phyloP scores from a whole-genome alignment of 2,329 filamentous ascomycete species.

The Truncatella angustata region DNA sequence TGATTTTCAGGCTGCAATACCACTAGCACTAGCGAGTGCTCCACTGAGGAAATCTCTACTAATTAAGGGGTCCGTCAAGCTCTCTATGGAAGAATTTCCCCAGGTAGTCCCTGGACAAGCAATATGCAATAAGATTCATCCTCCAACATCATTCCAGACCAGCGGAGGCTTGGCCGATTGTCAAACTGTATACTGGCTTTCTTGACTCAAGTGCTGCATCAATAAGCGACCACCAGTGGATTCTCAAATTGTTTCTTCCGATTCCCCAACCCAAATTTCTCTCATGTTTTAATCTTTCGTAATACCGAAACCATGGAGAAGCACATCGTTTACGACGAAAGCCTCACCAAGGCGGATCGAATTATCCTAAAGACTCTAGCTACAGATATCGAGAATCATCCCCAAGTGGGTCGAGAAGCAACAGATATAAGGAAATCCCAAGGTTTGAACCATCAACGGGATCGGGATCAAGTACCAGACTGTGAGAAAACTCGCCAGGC shows the following conservation, averaged over 20 bases:
- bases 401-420: background rate
- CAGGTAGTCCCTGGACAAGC: background rate
- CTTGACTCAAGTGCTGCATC: too few relatives aligned
- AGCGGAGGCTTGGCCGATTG: too few relatives aligned
- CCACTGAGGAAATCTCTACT: slow-evolving; percentile 5
- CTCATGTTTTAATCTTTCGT: background rate
- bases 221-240: too few relatives aligned
- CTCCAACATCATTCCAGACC: too few relatives aligned
- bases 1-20: background rate
- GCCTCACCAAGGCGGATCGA: slow-evolving; percentile 8
- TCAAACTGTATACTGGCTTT: too few relatives aligned
- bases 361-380: slow-evolving; percentile 8
- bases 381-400: background rate
- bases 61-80: slow-evolving; percentile 3
- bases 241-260: too few relatives aligned
- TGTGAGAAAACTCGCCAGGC: background rate
- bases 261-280: background rate
- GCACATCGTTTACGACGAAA: slow-evolving; percentile 7
- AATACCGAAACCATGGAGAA: slow-evolving; percentile 5
- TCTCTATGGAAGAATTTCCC: too few relatives aligned
- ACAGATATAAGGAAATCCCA: background rate
- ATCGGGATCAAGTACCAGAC: background rate
- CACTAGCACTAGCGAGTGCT: background rate
- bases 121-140: background rate
- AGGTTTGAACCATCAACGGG: background rate